Conservation (phyloP, 2,329 filamentous ascomycete genomes). For the Beauveria sp. region DNA sequence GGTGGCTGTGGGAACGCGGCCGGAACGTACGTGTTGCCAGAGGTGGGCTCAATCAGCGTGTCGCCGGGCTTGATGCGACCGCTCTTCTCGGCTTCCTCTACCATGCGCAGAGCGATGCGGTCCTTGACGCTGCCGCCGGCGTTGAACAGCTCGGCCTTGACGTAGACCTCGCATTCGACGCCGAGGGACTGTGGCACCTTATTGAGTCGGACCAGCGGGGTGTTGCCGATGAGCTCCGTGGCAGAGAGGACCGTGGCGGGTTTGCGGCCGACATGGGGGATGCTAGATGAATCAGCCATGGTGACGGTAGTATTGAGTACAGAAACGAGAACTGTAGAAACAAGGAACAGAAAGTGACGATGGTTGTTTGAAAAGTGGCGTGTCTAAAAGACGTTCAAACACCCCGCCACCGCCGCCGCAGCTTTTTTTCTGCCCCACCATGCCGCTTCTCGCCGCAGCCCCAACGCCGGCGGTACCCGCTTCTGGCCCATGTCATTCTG, state of each 20-base stretch:
- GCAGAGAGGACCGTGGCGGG: conserved; percentile 49
- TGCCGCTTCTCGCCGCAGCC: neutral
- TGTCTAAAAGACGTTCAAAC: neutral
- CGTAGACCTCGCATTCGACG: conserved; percentile 82
- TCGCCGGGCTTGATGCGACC: conserved; percentile 96
- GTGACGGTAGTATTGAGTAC: neutral
- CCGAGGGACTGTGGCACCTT: conserved; percentile 86
- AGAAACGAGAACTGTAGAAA: neutral
- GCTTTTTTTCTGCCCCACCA: conserved; percentile 8
- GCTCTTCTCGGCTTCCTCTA: conserved; percentile 85
- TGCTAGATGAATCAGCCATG: conserved; percentile 10
- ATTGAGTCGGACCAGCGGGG: conserved; percentile 89
- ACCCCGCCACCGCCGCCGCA: conserved; percentile 3
- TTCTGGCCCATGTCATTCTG: neutral
- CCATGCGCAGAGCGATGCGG: conserved; percentile 92
- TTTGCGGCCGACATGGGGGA: conserved; percentile 25
- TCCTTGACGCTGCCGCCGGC: conserved; percentile 92
- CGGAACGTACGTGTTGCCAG: conserved; percentile 69
- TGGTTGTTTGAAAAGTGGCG: neutral
- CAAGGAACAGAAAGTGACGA: neutral
- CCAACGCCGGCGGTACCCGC: conserved; percentile 6
- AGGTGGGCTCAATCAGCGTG: conserved; percentile 95
- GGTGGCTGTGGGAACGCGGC: neutral
- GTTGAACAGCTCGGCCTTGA: conserved; percentile 89
- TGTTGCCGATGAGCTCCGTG: conserved; percentile 87